These are phyloP conservation scores for Posidonia australis DNA, from an alignment of 106 monocot genomes.

Conservation along the genomic window DNA sequence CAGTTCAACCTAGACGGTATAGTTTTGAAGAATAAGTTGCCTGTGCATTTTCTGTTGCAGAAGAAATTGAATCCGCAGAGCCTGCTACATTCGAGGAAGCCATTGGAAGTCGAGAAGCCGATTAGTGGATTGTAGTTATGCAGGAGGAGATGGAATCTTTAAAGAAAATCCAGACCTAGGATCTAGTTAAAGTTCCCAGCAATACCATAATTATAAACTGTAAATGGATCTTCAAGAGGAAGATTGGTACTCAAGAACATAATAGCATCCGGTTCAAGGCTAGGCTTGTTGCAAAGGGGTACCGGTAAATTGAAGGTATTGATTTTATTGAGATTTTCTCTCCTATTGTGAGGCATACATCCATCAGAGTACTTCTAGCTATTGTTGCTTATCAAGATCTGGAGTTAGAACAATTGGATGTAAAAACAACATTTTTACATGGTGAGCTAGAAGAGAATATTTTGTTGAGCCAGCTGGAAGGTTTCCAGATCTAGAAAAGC, in stretches of 20 bases:
- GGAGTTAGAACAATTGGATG: neutral
- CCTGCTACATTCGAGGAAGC: neutral
- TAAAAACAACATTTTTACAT: neutral
- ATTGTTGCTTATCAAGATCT: neutral
- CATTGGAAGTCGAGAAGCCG: neutral
- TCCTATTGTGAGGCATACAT: neutral
- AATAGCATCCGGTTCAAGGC: neutral
- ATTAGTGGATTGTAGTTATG: neutral
- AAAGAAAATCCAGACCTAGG: conserved; percentile 4
- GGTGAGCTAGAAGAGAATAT: neutral
- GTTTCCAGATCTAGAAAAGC: neutral
- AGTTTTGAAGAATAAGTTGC: neutral
- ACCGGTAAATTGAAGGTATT: neutral
- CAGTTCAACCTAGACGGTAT: neutral
- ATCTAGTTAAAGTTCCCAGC: neutral
- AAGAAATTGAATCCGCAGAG: neutral
- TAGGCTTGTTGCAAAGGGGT: neutral
- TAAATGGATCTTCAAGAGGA: conserved; percentile 4
- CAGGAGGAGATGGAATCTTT: conserved; percentile 2
- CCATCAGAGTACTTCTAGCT: neutral
- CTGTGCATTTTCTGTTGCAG: neutral
- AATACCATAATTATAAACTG: neutral
- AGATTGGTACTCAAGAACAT: neutral
- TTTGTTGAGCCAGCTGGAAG: neutral
- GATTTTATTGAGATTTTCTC: neutral